These are phyloP conservation scores for Quercus dentata DNA, from an alignment of 306 rosid species.

Conservation along the genomic window DNA sequence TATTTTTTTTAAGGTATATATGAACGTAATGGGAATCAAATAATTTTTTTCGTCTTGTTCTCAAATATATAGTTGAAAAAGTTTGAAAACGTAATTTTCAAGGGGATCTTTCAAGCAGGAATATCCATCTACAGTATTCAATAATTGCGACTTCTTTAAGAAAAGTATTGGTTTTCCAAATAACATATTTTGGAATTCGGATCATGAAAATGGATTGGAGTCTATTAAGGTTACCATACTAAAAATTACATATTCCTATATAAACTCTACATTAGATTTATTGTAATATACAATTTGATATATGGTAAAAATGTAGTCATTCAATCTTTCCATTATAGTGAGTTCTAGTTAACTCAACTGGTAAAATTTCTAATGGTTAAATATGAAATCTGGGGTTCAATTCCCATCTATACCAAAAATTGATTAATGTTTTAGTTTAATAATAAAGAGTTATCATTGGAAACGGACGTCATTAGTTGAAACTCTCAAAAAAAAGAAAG, in stretches of 20 bases:
- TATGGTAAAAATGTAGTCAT: no score
- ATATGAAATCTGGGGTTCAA: rapidly evolving
- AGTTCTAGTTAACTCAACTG: rapidly evolving
- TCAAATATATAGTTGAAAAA: background rate
- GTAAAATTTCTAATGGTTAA: rapidly evolving
- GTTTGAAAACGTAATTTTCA: background rate
- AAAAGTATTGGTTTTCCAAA: no score
- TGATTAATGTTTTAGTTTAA: no score
- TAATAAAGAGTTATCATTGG: rapidly evolving
- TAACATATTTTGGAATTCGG: no score
- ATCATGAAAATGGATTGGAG: no score
- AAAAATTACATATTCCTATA: no score
- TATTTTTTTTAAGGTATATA: background rate
- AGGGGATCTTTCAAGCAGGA: background rate
- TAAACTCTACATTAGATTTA: no score
- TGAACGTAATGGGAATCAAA: background rate
- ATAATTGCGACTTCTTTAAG: background rate
- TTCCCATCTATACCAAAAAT: rapidly evolving
- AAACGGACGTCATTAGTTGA: rapidly evolving
- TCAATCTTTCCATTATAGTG: no score
- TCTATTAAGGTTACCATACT: no score
- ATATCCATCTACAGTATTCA: background rate
- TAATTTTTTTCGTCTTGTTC: background rate
- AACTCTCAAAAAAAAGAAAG: no score
- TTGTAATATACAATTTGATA: no score